A percentile compares a stretch with the other conserved stretches of the same genome.
Evolutionary conservation across 2,329 filamentous ascomycete genomes (phyloP).

Genomic region (Botrytis paeoniae): DNA sequence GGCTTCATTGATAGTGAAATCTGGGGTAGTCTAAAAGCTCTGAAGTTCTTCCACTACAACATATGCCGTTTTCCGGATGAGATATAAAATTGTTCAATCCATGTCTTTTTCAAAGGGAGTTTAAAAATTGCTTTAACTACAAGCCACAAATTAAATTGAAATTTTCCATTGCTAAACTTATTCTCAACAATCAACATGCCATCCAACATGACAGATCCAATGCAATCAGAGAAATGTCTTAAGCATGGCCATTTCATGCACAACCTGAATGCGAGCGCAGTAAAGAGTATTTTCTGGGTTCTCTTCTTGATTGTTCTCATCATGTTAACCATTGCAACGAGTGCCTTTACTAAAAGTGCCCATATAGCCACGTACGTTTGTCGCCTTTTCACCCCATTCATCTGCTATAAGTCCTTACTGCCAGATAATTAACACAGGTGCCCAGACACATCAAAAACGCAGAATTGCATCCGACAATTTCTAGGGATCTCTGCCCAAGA

Average conservation of each 20-base stretch:
- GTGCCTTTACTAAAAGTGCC: slow-evolving; percentile 27
- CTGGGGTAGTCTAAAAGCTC: neutral
- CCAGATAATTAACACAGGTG: neutral
- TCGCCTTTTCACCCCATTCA: neutral
- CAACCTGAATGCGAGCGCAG: slow-evolving; percentile 46
- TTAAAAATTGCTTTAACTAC: neutral
- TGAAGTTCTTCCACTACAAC: neutral
- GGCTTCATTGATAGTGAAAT: neutral
- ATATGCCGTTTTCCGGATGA: neutral
- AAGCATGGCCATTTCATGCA: slow-evolving; percentile 45
- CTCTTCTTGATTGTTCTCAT: slow-evolving; percentile 46
- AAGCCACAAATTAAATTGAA: neutral
- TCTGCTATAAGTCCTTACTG: too few species aligned
- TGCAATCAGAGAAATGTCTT: slow-evolving; percentile 31
- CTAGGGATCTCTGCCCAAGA: neutral
- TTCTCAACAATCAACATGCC: neutral
- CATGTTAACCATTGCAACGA: slow-evolving; percentile 44
- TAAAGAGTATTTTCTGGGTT: slow-evolving; percentile 47
- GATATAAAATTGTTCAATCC: neutral
- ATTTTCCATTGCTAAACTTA: neutral
- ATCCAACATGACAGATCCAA: neutral
- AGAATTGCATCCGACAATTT: neutral
- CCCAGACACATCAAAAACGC: neutral
- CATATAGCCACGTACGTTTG: neutral
- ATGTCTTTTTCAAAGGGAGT: neutral